These are phyloP conservation scores for Termitomyces sp. DNA, from an alignment of 768 basidiomycete species.

Conservation along the genomic window DNA sequence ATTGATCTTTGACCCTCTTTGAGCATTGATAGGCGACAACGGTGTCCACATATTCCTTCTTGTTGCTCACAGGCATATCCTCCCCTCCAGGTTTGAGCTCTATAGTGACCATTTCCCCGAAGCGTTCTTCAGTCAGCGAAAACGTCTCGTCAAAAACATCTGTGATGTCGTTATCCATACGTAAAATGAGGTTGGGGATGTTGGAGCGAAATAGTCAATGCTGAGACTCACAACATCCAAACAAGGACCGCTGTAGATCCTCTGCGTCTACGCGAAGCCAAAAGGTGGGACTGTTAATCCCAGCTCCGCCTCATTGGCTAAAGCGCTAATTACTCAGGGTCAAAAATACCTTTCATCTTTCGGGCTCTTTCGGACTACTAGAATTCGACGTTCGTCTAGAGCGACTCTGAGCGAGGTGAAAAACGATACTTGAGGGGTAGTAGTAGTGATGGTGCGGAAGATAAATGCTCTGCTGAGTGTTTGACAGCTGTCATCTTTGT, in stretches of 20 bases:
- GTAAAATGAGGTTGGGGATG: not conserved
- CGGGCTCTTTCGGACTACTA: too few relatives aligned
- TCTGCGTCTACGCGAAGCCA: slow-evolving; percentile 49
- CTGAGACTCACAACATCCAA: slow-evolving; percentile 66
- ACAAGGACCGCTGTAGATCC: slow-evolving; percentile 61
- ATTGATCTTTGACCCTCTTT: slow-evolving; percentile 78
- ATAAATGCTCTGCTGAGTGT: too few relatives aligned
- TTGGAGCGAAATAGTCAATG: too few relatives aligned
- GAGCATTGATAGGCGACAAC: slow-evolving; percentile 84
- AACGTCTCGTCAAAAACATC: slow-evolving; percentile 74
- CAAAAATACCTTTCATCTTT: too few relatives aligned
- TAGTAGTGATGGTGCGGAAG: too few relatives aligned
- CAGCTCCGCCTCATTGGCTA: not conserved
- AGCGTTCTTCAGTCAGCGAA: slow-evolving; percentile 67
- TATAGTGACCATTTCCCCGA: slow-evolving; percentile 66
- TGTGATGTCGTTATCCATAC: slow-evolving; percentile 75
- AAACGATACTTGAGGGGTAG: too few relatives aligned
- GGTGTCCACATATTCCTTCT: slow-evolving; percentile 72
- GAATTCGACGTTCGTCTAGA: too few relatives aligned
- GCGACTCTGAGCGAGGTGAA: too few relatives aligned
- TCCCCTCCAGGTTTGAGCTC: slow-evolving; percentile 65
- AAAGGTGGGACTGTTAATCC: not conserved
- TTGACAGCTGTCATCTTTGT: too few relatives aligned
- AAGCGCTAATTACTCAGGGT: too few relatives aligned
- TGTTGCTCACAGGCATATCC: slow-evolving; percentile 63